Conservation (phyloP, 805 yeast genomes). For the Wilhelminamyces savonicus region DNA sequence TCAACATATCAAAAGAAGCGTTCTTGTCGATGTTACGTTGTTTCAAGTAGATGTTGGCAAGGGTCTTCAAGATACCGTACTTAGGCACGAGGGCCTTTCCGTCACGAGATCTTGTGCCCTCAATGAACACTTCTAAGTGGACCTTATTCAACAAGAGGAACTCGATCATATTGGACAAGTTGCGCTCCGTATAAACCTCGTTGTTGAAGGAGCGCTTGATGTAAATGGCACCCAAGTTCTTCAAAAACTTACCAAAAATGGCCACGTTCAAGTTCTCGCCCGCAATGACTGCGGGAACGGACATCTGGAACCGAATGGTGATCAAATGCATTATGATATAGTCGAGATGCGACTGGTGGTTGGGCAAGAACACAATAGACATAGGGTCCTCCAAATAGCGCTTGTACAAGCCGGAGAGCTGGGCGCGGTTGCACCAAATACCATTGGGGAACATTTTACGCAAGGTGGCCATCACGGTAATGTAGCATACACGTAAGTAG, state of each 20-base stretch:
- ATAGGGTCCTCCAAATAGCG: slow-evolving; percentile 32
- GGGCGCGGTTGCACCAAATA: slow-evolving; percentile 29
- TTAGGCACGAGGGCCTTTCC: slow-evolving; percentile 61
- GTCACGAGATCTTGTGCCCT: slow-evolving; percentile 61
- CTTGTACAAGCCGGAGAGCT: slow-evolving; percentile 22
- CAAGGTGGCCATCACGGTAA: slow-evolving; percentile 29
- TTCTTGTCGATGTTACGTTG: slow-evolving; percentile 21
- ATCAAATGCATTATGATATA: slow-evolving; percentile 52
- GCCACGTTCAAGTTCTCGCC: slow-evolving; percentile 64
- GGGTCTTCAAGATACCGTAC: slow-evolving; percentile 52
- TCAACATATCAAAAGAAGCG: slow-evolving; percentile 22
- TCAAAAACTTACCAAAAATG: slow-evolving; percentile 44
- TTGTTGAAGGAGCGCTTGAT: slow-evolving; percentile 45
- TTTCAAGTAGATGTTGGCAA: slow-evolving; percentile 39
- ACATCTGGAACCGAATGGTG: slow-evolving; percentile 46
- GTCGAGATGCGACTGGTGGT: slow-evolving; percentile 59
- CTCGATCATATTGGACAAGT: slow-evolving; percentile 42
- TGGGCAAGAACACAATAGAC: slow-evolving; percentile 48
- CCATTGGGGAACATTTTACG: slow-evolving; percentile 37
- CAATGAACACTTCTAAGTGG: slow-evolving; percentile 55
- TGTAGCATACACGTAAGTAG: slow-evolving; percentile 29
- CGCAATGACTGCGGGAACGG: slow-evolving; percentile 54
- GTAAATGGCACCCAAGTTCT: slow-evolving; percentile 50
- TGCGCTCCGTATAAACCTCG: slow-evolving; percentile 40
- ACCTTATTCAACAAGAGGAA: slow-evolving; percentile 42